Evolutionary conservation across 345 rosid genomes (phyloP), one percentile per base, ranked within the genome.

Genomic region (Clarkia xantiana): DNA sequence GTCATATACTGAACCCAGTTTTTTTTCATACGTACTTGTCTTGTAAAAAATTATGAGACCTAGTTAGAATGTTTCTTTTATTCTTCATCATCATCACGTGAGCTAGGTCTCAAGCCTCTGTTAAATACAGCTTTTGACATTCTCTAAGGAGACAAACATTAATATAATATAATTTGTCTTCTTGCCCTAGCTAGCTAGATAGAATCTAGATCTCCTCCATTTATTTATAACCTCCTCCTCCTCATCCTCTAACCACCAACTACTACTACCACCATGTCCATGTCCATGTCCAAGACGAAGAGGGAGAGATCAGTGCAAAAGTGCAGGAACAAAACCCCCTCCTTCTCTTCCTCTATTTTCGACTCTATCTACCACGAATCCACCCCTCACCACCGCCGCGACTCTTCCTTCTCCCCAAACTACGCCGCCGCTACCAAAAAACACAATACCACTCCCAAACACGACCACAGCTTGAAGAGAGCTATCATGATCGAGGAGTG

Each of bases 291-390:
- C 54, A 58, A 58, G 55, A 66, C 62, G 52, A 58, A 58, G 55
- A 66, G 62, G 49, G 75, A 71, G 54, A 61, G 65, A 52, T 66
- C 67, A 44, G 34, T 60, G 0, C 14, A 47, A 50, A 64, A 58
- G 8, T n/a, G 46, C 14, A 78, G 75, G 45, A 82, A 79, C 56
- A 75, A 82, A 63, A 73, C 84, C 45, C 85, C 90, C 18, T 87
- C 96, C 40, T 87, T 87, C 72, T 87, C 96, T 57, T 83, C 96
- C 4, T 70, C 80, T 44, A 71, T 83, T 43, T 87, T 87, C 13
- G 96, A 87, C 25, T 56, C 90, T 38, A 74, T 87, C 44, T 79
- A 71, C 59, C 85, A 83, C 17, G 72, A 76, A 42, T 51, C 91
- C 8, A 53, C 20, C 57, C 68, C 53, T 13, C 71, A 51, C 10